These are phyloP conservation scores for Fragilaria radians DNA, from an alignment of 108 stramenopile genomes.

Conservation along the genomic window DNA sequence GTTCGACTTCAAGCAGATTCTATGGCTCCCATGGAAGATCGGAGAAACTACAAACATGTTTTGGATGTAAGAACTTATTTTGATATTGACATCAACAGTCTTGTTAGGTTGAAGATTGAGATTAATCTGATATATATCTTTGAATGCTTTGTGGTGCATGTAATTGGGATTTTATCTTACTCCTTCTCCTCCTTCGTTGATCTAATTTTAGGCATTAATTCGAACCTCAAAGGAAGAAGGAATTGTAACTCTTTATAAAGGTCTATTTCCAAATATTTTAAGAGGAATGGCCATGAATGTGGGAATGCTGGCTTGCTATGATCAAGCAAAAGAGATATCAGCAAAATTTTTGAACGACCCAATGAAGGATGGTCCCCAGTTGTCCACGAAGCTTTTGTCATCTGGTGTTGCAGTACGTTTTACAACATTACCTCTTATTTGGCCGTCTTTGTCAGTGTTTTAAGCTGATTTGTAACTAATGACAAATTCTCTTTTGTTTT, in stretches of 20 bases:
- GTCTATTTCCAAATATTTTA: slow-evolving; percentile 89
- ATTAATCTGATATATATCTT: too few species aligned
- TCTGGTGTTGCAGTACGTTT: slow-evolving; percentile 52
- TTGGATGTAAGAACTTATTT: slow-evolving; percentile 56
- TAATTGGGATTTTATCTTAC: too few species aligned
- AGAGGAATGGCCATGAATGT: slow-evolving; percentile 99
- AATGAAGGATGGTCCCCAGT: slow-evolving; percentile 70
- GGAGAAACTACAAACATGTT: slow-evolving; percentile 97
- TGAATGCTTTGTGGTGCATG: too few species aligned
- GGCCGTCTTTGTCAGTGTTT: background rate
- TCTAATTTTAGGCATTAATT: slow-evolving; percentile 66
- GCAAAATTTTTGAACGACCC: slow-evolving; percentile 64
- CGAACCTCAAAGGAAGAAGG: slow-evolving; percentile 92
- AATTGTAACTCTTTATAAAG: slow-evolving; percentile 88
- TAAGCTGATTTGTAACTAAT: background rate
- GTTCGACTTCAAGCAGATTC: slow-evolving; percentile 95
- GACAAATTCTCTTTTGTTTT: background rate
- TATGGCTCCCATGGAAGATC: slow-evolving; percentile 82
- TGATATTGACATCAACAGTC: background rate
- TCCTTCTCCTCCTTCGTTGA: background rate
- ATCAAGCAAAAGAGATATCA: slow-evolving; percentile 92
- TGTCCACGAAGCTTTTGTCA: slow-evolving; percentile 78
- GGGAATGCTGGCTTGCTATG: slow-evolving; percentile 99
- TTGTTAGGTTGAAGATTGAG: too few species aligned
- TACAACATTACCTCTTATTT: too few species aligned